These are phyloP conservation scores for Achaetomium macrosporum DNA, from an alignment of 2,329 filamentous ascomycete species.

Conservation along the genomic window DNA sequence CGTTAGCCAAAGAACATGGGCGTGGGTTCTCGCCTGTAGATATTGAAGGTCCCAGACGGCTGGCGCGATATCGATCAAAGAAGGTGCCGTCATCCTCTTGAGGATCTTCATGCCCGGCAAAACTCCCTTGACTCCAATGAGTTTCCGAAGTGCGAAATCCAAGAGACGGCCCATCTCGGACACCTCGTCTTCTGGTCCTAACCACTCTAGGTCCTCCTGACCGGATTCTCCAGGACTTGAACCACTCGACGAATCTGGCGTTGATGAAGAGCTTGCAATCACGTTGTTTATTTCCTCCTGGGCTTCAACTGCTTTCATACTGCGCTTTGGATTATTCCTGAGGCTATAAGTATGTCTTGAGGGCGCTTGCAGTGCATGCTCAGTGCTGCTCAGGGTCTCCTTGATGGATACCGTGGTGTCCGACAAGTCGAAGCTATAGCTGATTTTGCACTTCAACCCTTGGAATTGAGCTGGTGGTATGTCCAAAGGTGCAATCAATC, in stretches of 20 bases:
- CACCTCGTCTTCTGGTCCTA: conserved; percentile 1
- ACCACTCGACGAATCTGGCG: background rate
- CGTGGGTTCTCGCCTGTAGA: conserved; percentile 24
- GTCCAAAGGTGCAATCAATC: conserved; percentile 13
- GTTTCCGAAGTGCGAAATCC: conserved; percentile 26
- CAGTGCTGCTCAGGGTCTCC: background rate
- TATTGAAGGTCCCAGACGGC: conserved; percentile 31
- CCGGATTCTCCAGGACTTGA: background rate
- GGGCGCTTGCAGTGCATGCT: background rate
- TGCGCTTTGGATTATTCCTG: conserved; percentile 8
- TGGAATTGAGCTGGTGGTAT: conserved; percentile 16
- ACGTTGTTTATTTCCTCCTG: conserved; percentile 2
- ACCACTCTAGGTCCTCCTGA: background rate
- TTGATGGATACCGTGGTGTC: background rate
- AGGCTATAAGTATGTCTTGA: conserved; percentile 7
- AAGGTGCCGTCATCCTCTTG: conserved; percentile 16
- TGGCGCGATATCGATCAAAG: conserved; percentile 30
- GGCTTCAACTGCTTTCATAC: conserved; percentile 1
- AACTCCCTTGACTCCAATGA: conserved; percentile 26
- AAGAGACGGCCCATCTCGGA: conserved; percentile 20
- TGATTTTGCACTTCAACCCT: conserved; percentile 14
- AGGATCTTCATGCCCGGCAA: conserved; percentile 14
- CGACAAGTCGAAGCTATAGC: conserved; percentile 7
- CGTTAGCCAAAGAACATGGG: conserved; percentile 4
- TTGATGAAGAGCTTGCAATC: background rate